These are phyloP conservation scores for Allium cepa DNA, from an alignment of 106 monocot species.

Conservation along the genomic window DNA sequence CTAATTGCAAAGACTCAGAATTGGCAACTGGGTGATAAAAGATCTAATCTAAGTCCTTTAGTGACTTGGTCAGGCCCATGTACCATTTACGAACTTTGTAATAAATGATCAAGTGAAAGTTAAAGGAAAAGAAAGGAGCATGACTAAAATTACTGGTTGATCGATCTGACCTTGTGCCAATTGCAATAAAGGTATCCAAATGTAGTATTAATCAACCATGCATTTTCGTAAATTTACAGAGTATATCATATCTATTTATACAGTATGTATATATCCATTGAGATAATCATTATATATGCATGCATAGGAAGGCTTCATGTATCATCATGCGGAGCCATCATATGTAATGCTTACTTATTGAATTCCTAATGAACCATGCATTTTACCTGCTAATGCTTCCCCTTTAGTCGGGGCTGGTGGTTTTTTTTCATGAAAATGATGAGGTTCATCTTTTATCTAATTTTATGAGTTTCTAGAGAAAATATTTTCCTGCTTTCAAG, in stretches of 20 bases:
- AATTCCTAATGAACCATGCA: constrained; percentile 73
- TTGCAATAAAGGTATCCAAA: constrained; percentile 68
- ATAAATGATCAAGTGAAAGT: background rate
- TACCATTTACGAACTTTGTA: background rate
- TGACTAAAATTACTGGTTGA: constrained; percentile 81
- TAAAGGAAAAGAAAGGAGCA: constrained; percentile 82
- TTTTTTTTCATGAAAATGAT: constrained; percentile 62
- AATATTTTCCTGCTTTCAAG: too few species aligned
- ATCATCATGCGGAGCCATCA: constrained; percentile 80
- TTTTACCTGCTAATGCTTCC: constrained; percentile 91
- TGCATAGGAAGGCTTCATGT: constrained; percentile 78
- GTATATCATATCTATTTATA: background rate
- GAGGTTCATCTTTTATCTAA: constrained; percentile 30
- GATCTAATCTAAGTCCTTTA: background rate
- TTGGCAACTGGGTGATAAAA: background rate
- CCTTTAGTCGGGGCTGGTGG: constrained; percentile 88
- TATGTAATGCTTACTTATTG: constrained; percentile 90
- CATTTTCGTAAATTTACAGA: background rate
- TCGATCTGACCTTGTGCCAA: constrained; percentile 62
- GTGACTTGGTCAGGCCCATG: background rate
- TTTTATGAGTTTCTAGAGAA: background rate
- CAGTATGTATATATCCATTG: background rate
- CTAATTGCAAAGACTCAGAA: background rate
- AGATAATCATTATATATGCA: background rate
- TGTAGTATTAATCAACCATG: background rate